Conservation (phyloP, 2,329 filamentous ascomycete genomes). For the Emergomyces africanus region DNA sequence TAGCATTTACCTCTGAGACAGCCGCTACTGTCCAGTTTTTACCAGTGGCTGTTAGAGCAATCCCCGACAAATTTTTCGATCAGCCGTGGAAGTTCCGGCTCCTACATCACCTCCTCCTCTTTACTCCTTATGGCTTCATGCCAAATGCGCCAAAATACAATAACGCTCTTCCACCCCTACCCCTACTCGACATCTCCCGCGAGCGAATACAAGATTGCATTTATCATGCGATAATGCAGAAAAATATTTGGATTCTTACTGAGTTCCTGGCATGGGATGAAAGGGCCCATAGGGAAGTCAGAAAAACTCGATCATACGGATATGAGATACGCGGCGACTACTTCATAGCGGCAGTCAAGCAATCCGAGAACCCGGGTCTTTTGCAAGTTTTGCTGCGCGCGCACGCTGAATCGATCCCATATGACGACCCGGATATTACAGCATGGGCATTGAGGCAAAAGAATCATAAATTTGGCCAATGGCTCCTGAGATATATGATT, state of each 20-base stretch:
- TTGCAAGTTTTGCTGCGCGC: constrained; percentile 25
- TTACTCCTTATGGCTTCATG: neutral
- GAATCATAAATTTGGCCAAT: constrained; percentile 17
- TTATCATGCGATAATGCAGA: constrained; percentile 23
- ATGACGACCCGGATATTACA: constrained; percentile 23
- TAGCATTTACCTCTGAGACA: neutral
- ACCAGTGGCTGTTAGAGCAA: neutral
- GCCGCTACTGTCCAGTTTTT: neutral
- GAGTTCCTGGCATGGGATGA: constrained; percentile 29
- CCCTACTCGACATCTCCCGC: constrained; percentile 16
- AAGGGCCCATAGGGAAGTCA: constrained; percentile 12
- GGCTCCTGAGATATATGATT: constrained; percentile 26
- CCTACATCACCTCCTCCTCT: constrained; percentile 24
- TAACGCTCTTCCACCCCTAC: neutral
- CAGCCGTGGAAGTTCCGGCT: constrained; percentile 20
- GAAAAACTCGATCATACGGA: neutral
- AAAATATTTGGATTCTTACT: constrained; percentile 20
- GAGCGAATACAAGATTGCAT: constrained; percentile 28
- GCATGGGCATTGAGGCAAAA: constrained; percentile 22
- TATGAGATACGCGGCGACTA: constrained; percentile 13
- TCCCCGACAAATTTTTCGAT: constrained; percentile 23
- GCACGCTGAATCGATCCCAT: constrained; percentile 26
- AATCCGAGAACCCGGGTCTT: constrained; percentile 15
- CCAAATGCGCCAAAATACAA: neutral
- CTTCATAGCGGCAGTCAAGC: constrained; percentile 20